These are phyloP conservation scores for Suillus alpinus DNA, from an alignment of 768 basidiomycete species.

Conservation along the genomic window DNA sequence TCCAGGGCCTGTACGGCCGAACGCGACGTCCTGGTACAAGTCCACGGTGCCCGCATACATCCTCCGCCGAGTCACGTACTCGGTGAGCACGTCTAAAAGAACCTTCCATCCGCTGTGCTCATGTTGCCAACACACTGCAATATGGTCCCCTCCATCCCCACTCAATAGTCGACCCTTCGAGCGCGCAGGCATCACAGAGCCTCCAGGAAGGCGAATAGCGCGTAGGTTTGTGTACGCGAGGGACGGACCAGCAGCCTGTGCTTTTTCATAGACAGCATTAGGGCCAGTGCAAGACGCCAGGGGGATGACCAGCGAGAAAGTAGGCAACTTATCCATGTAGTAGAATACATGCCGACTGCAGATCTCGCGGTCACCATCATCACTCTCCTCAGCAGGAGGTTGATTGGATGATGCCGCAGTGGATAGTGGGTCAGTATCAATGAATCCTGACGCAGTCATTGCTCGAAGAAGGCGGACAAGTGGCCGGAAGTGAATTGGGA, in stretches of 20 bases:
- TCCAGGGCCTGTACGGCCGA: slow-evolving; percentile 41
- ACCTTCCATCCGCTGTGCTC: slow-evolving; percentile 86
- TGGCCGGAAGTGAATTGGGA: slow-evolving; percentile 74
- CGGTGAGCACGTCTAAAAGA: slow-evolving; percentile 75
- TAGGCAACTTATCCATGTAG: slow-evolving; percentile 69
- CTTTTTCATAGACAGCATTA: slow-evolving; percentile 69
- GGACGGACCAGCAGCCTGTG: slow-evolving; percentile 47
- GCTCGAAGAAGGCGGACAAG: slow-evolving; percentile 72
- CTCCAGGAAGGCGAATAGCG: slow-evolving; percentile 73
- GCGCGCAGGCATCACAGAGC: slow-evolving; percentile 63
- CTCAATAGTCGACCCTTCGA: slow-evolving; percentile 72
- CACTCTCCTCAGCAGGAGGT: slow-evolving; percentile 35
- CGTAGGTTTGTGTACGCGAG: slow-evolving; percentile 63
- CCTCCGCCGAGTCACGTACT: slow-evolving; percentile 64
- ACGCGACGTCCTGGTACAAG: slow-evolving; percentile 51
- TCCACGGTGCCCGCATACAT: slow-evolving; percentile 37
- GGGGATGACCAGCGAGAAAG: slow-evolving; percentile 74
- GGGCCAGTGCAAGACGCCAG: slow-evolving; percentile 58
- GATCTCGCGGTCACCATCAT: slow-evolving; percentile 49
- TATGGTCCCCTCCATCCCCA: slow-evolving; percentile 59
- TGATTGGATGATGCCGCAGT: slow-evolving; percentile 42
- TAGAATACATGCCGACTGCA: slow-evolving; percentile 72
- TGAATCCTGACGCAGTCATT: slow-evolving; percentile 74
- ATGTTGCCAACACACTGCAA: slow-evolving; percentile 78
- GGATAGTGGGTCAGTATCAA: slow-evolving; percentile 68